Evolutionary conservation across 1,139 yeast genomes (phyloP), one percentile per base, ranked within the genome.

Genomic region (Diutina catenulata): DNA sequence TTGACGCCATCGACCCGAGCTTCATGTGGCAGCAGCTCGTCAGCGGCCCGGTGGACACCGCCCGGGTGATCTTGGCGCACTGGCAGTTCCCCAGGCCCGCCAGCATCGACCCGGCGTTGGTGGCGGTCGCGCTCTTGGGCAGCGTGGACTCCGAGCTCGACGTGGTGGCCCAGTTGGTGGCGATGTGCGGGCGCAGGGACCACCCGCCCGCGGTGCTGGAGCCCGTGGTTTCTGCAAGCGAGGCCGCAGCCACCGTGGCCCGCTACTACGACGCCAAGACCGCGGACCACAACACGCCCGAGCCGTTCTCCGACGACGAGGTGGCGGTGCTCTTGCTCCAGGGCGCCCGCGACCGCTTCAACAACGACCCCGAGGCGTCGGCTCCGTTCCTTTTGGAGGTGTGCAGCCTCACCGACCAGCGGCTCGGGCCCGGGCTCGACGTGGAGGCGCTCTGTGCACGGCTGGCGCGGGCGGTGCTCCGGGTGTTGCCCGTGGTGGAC

Each of bases 351-450:
- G 15, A 20, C 9, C 25, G 20, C 7, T 31, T 21, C 19, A 14
- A 27, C 20, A 18, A 20, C n/a, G 18, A 27, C 5, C 7, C 7
- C 7, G 19, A 27, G 10, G 10, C 16, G 11, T 31, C n/a, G n/a
- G 25, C 35, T 14, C 35, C 20, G n/a, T 21, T 31, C n/a, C 25
- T 31, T n/a, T 24, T 31, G 18, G 25, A 31, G 11, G 22, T 31
- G 15, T 31, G 35, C 14, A 31, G 21, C 16, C 18, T 31, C 18
- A 31, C 35, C 23, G 13, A 16, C 25, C 20, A 24, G 19, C 20
- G 21, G 18, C 35, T 31, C 8, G n/a, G n/a, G n/a, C n/a, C n/a
- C n/a, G n/a, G n/a, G n/a, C n/a, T n/a, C n/a, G 13, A 31, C 14
- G 24, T 19, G 10, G 35, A 31, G 9, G n/a, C n/a, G n/a, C 16